Percentiles rank a stretch among this genome's conserved stretches.
Evolutionary conservation across 768 basidiomycete genomes (phyloP).

Genomic region (Sarcomyxa edulis): DNA sequence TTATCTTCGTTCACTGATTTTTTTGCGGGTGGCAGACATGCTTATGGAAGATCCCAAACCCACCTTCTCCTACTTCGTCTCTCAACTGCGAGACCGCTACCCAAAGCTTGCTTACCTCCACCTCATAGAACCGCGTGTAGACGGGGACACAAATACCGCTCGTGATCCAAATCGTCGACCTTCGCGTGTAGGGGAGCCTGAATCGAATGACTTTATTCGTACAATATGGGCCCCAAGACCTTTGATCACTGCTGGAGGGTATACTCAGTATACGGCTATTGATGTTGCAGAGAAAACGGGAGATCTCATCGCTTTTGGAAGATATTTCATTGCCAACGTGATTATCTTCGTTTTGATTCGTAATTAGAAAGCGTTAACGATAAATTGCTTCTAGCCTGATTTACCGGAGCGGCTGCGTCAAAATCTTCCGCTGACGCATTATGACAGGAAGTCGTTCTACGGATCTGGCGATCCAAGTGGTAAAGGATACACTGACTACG

Average conservation of each 20-base stretch:
- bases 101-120: slow-evolving; percentile 39
- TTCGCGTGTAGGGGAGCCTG: too few species aligned
- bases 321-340: slow-evolving; percentile 32
- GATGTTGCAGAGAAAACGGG: slow-evolving; percentile 18
- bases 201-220: slow-evolving; percentile 18
- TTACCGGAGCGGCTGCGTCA: slow-evolving; percentile 20
- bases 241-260: slow-evolving; percentile 28
- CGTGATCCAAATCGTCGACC: neutral
- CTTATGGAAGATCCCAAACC: slow-evolving; percentile 26
- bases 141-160: neutral
- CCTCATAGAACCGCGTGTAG: slow-evolving; percentile 25
- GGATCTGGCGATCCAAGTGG: slow-evolving; percentile 9
- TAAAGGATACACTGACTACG: slow-evolving; percentile 18
- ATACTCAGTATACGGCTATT: slow-evolving; percentile 22
- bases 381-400: slow-evolving; percentile 27
- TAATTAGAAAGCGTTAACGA: too few species aligned
- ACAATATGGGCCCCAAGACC: slow-evolving; percentile 18
- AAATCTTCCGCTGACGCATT: slow-evolving; percentile 16
- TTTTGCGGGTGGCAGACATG: slow-evolving; percentile 22
- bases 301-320: slow-evolving; percentile 25
- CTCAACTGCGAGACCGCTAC: slow-evolving; percentile 17
- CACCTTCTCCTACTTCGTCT: slow-evolving; percentile 27
- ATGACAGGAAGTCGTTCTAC: slow-evolving; percentile 22
- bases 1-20: slow-evolving; percentile 3
- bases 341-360: slow-evolving; percentile 10